Percentiles rank a stretch among this genome's conserved stretches.
phyloP scores from a whole-genome alignment of 2,329 filamentous ascomycete species.

The Pseudopyrenochaeta lycopersici region DNA sequence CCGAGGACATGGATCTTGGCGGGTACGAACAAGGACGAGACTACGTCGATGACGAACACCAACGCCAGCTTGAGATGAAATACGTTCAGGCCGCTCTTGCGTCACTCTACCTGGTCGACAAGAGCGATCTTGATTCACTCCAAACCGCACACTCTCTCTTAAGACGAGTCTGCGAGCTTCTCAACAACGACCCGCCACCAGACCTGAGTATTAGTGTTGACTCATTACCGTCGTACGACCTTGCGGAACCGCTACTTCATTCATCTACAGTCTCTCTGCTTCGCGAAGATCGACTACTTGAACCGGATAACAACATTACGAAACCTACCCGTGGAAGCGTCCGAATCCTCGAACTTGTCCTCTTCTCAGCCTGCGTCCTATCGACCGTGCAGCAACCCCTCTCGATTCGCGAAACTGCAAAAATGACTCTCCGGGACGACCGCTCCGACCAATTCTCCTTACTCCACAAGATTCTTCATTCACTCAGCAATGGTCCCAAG shows the following conservation, averaged over 20 bases:
- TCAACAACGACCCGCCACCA: slow-evolving; percentile 68
- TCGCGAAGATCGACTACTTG: slow-evolving; percentile 60
- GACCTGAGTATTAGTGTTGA: slow-evolving; percentile 54
- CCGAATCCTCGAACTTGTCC: slow-evolving; percentile 69
- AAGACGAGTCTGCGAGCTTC: slow-evolving; percentile 65
- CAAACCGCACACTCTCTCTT: slow-evolving; percentile 68
- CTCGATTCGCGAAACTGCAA: slow-evolving; percentile 57
- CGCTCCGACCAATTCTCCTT: slow-evolving; percentile 70
- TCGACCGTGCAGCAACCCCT: slow-evolving; percentile 51
- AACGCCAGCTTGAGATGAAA: slow-evolving; percentile 66
- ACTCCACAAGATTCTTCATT: slow-evolving; percentile 67
- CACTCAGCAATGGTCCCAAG: slow-evolving; percentile 61
- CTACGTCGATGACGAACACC: slow-evolving; percentile 68
- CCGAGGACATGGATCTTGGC: slow-evolving; percentile 73
- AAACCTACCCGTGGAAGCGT: slow-evolving; percentile 65
- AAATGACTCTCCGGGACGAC: slow-evolving; percentile 71
- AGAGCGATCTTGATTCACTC: slow-evolving; percentile 66
- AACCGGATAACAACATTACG: slow-evolving; percentile 71
- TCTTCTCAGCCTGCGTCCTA: slow-evolving; percentile 59
- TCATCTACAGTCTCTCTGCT: slow-evolving; percentile 46
- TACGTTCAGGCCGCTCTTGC: slow-evolving; percentile 76
- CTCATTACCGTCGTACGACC: slow-evolving; percentile 53
- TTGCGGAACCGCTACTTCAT: slow-evolving; percentile 43
- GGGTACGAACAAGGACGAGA: slow-evolving; percentile 61
- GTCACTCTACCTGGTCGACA: slow-evolving; percentile 72